Percentiles rank a stretch among this genome's conserved stretches.
These are phyloP conservation scores for Annulohypoxylon stygium DNA, from an alignment of 495 filamentous ascomycete genomes.

Conservation along the genomic window DNA sequence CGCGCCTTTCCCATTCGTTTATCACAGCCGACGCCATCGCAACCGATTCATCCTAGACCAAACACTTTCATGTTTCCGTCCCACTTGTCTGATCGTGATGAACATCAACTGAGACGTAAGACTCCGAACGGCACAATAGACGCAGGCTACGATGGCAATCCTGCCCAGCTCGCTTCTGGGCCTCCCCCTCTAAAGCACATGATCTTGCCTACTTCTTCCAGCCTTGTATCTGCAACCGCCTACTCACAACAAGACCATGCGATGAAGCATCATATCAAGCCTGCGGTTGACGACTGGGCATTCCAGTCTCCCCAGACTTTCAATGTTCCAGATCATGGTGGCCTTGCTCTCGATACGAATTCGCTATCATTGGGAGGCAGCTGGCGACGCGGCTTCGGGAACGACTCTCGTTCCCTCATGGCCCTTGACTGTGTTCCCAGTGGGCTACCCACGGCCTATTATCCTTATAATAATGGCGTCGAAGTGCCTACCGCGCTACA, in stretches of 20 bases:
- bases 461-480: slow-evolving; percentile 58
- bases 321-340: slow-evolving; percentile 28
- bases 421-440: slow-evolving; percentile 42
- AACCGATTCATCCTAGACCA: slow-evolving; percentile 37
- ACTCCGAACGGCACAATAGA: slow-evolving; percentile 94
- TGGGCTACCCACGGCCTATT: slow-evolving; percentile 45
- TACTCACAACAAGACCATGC: slow-evolving; percentile 50
- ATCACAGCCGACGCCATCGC: slow-evolving; percentile 48
- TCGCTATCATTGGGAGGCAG: slow-evolving; percentile 25
- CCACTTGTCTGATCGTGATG: slow-evolving; percentile 60
- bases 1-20: slow-evolving; percentile 57
- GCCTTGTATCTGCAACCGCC: slow-evolving; percentile 53
- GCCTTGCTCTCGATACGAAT: slow-evolving; percentile 30
- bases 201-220: slow-evolving; percentile 69
- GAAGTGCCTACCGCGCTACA: slow-evolving; percentile 77
- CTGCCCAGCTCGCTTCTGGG: slow-evolving; percentile 78
- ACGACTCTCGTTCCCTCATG: slow-evolving; percentile 36
- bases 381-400: slow-evolving; percentile 41
- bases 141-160: slow-evolving; percentile 92
- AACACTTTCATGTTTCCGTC: slow-evolving; percentile 48
- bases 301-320: slow-evolving; percentile 33
- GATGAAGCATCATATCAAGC: slow-evolving; percentile 30
- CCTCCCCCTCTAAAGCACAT: slow-evolving; percentile 90
- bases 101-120: slow-evolving; percentile 91
- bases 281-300: slow-evolving; percentile 37